Conservation (phyloP, 371 early-diverging fungal genomes). For the Lichtheimia corymbifera region DNA sequence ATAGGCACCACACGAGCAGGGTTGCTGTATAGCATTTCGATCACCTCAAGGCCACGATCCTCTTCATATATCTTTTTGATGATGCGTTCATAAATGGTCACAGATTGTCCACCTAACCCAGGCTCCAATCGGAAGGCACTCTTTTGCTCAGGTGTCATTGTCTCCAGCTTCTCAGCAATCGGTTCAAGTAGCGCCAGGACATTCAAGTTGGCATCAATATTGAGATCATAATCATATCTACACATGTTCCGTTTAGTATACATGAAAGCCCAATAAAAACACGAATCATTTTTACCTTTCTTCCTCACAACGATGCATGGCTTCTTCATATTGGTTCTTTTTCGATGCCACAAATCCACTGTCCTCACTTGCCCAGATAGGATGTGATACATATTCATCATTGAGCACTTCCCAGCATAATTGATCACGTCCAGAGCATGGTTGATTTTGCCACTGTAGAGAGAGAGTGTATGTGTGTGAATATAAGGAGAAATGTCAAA, state of each 20-base stretch:
- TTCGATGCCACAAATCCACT: constrained; percentile 91
- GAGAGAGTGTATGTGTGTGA: neutral
- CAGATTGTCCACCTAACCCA: constrained; percentile 82
- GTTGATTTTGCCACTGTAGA: constrained; percentile 50
- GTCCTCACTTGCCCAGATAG: constrained; percentile 95
- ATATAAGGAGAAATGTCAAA: neutral
- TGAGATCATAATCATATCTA: constrained; percentile 95
- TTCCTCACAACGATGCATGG: constrained; percentile 95
- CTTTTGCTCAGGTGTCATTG: constrained; percentile 84
- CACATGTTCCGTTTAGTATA: neutral
- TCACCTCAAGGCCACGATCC: constrained; percentile 83
- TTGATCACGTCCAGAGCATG: constrained; percentile 89
- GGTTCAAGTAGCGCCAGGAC: constrained; percentile 91
- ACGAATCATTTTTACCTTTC: constrained; percentile 59
- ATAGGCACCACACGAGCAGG: constrained; percentile 94
- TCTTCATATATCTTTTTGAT: constrained; percentile 90
- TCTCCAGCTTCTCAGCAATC: constrained; percentile 68
- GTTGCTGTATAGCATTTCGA: constrained; percentile 89
- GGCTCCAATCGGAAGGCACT: constrained; percentile 66
- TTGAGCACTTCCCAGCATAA: constrained; percentile 94
- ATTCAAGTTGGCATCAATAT: constrained; percentile 91
- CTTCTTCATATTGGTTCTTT: constrained; percentile 95
- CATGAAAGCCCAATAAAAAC: no score
- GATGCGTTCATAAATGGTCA: constrained; percentile 84
- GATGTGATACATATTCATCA: constrained; percentile 94